Conservation (phyloP, 306 rosid species). For the Hippophae gyantsensis region DNA sequence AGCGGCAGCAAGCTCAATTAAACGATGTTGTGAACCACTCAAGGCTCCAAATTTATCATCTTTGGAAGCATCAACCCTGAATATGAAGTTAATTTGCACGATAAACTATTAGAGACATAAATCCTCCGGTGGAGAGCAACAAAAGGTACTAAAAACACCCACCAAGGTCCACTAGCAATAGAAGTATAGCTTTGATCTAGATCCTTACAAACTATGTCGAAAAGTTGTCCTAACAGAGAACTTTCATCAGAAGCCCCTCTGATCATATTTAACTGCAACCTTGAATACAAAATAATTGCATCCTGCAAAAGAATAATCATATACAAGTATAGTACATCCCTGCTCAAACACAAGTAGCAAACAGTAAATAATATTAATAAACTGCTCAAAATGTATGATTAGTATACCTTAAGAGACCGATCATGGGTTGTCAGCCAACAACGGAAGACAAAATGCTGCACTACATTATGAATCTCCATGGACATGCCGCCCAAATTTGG, state of each 20-base stretch:
- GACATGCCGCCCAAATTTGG: conserved; percentile 62
- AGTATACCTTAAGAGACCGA: conserved; percentile 69
- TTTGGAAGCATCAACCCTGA: conserved; percentile 66
- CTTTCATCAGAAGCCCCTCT: conserved; percentile 54
- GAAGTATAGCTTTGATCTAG: conserved; percentile 67
- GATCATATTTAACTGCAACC: conserved; percentile 60
- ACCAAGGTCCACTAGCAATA: conserved; percentile 48
- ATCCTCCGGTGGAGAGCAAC: conserved; percentile 17
- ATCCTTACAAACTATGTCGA: conserved; percentile 81
- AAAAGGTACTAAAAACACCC: conserved; percentile 17
- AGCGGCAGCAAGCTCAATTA: conserved; percentile 84
- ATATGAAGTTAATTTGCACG: conserved; percentile 16
- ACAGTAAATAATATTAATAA: conserved; percentile 9
- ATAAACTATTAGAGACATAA: conserved; percentile 8
- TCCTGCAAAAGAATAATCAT: conserved; percentile 45
- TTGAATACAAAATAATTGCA: conserved; percentile 60
- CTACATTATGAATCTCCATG: conserved; percentile 62
- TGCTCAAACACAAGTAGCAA: neutral
- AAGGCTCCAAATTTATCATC: conserved; percentile 77
- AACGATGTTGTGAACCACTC: conserved; percentile 55
- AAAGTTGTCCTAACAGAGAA: conserved; percentile 61
- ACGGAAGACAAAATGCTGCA: conserved; percentile 68
- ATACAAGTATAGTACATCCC: conserved; percentile 1
- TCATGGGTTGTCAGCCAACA: conserved; percentile 84
- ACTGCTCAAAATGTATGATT: conserved; percentile 16